Evolutionary conservation across 768 basidiomycete genomes (phyloP), one percentile per base, ranked within the genome.

Genomic region (Suillus spraguei): DNA sequence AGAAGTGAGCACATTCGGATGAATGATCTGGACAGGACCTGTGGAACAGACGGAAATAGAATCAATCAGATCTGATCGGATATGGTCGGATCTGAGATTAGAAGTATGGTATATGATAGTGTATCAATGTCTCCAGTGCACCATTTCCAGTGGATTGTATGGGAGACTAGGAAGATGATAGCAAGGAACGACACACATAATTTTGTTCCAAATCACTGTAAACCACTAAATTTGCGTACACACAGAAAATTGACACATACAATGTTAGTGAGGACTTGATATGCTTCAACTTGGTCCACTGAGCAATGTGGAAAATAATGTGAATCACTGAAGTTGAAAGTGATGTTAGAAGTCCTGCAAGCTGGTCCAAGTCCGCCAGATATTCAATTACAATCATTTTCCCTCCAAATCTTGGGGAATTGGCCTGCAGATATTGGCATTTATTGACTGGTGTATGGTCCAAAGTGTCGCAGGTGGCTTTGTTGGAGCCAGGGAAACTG

Each of bases 131-230:
- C 62, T 61, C 59, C 10, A 61, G 67, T 59, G 52, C 49, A 58
- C 69, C 52, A 49, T 59, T 59, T 56, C 35, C 50, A 49, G 64
- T 61, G 20, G 56, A 59, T 53, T 64, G 65, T 61, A 65, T 49
- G 49, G 54, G 64, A 70, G 64, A 35, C 72, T 73, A 5, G 67
- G 63, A 49, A 72, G 73, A 35, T 69, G 72, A 72, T 81, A 86
- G 58, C 82, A 84, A 8, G 73, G 39, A 86, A 67, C 4, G 82
- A 82, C 32, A 84, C 63, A 60, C 83, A 85, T 24, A 66, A 39
- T 77, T 78, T 17, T 68, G 60, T 39, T 68, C 52, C 28, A 81
- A 59, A 49, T 78, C 71, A 24, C 82, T 81, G 50, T 46, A 10
- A 64, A 52, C 53, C 13, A 39, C 38, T 65, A 20, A 35, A 52